Percentiles rank a stretch among this genome's conserved stretches.
These are phyloP conservation scores for Yamadazyma membranifaciens DNA, from an alignment of 1,139 yeast species.

Conservation along the genomic window DNA sequence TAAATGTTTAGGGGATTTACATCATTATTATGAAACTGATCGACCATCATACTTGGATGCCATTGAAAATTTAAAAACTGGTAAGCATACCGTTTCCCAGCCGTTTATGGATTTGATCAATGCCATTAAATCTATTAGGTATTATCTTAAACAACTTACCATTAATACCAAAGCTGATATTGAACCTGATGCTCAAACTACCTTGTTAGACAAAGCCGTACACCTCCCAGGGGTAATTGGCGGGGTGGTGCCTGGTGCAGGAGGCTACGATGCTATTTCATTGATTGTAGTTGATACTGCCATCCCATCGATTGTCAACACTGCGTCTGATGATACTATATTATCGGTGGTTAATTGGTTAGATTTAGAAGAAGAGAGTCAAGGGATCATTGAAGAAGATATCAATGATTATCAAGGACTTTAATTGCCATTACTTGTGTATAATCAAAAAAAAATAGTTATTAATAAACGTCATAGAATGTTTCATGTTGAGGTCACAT, in stretches of 20 bases:
- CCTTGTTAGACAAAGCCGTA: constrained; percentile 60
- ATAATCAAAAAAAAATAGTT: background rate
- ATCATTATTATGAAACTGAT: constrained; percentile 23
- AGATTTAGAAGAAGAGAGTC: constrained; percentile 56
- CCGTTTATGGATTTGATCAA: constrained; percentile 24
- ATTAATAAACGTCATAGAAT: too few relatives aligned
- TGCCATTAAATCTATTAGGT: constrained; percentile 51
- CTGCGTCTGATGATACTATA: constrained; percentile 24
- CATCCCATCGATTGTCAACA: constrained; percentile 33
- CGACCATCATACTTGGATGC: constrained; percentile 20
- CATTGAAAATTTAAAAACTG: constrained; percentile 6
- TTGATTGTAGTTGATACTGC: constrained; percentile 56
- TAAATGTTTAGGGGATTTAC: constrained; percentile 41
- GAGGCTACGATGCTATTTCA: constrained; percentile 92
- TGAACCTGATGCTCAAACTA: constrained; percentile 79
- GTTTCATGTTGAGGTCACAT: background rate
- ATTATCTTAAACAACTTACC: constrained; percentile 58
- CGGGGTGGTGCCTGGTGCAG: constrained; percentile 98
- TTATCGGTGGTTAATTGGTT: constrained; percentile 61
- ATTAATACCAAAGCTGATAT: constrained; percentile 73
- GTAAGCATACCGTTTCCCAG: constrained; percentile 2
- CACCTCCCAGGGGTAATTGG: constrained; percentile 73
- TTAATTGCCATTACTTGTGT: background rate
- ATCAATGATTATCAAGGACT: constrained; percentile 1
- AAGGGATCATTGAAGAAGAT: constrained; percentile 49